Percentiles rank a stretch among this genome's conserved stretches.
phyloP scores from a whole-genome alignment of 371 early-diverging fungal genomes.

The Capillidium rhysosporum region DNA sequence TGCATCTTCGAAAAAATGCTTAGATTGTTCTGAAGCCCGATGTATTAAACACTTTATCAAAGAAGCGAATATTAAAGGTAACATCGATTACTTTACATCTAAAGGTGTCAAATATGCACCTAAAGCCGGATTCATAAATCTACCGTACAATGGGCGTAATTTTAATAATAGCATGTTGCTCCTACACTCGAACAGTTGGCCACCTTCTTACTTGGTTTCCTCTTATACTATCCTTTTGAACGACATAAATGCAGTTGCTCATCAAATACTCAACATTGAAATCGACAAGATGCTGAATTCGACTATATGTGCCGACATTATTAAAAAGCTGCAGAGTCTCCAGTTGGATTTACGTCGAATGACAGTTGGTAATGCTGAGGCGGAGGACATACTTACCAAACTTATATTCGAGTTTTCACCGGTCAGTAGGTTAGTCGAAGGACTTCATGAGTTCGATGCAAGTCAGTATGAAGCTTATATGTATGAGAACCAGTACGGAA shows the following conservation, averaged over 20 bases:
- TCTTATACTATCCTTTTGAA: conserved; percentile 14
- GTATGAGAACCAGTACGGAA: neutral
- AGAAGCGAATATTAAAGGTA: neutral
- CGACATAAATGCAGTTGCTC: conserved; percentile 16
- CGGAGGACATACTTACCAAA: conserved; percentile 27
- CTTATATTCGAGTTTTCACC: conserved; percentile 34
- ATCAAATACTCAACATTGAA: conserved; percentile 16
- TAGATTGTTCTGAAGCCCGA: neutral
- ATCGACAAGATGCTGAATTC: conserved; percentile 14
- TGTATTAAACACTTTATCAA: neutral
- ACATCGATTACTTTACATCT: neutral
- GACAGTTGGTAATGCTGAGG: conserved; percentile 26
- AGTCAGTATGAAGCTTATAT: neutral
- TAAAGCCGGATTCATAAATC: neutral
- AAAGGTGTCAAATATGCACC: too few relatives aligned
- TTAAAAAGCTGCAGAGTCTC: conserved; percentile 25
- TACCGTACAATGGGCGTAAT: neutral
- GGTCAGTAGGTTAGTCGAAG: conserved; percentile 30
- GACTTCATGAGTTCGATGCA: conserved; percentile 11
- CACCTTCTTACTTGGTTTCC: conserved; percentile 17
- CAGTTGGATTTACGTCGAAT: conserved; percentile 24
- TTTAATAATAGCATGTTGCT: neutral
- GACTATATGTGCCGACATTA: conserved; percentile 20
- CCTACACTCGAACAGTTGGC: conserved; percentile 25
- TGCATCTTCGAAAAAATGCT: neutral